Conservation (phyloP, 2,329 filamentous ascomycete species). For the Curvularia hawaiiensis region DNA sequence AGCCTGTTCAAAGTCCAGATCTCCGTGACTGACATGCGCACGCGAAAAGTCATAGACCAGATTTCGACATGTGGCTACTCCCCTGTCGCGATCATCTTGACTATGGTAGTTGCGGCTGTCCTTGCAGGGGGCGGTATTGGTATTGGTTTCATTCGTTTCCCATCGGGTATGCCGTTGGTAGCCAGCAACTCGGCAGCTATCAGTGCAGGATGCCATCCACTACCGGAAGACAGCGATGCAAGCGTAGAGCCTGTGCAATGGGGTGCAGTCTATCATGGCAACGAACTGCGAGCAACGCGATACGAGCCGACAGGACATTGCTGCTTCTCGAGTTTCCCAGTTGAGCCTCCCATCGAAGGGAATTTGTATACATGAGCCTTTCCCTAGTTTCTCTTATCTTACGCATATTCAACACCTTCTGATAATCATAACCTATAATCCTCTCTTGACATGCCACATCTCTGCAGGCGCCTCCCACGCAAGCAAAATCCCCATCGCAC, state of each 20-base stretch:
- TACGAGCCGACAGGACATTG: constrained; percentile 22
- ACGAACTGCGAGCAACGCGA: background rate
- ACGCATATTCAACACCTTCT: too few relatives aligned
- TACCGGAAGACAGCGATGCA: constrained; percentile 18
- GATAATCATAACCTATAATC: background rate
- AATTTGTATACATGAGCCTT: constrained; percentile 13
- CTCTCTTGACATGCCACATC: constrained; percentile 10
- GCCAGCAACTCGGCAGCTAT: constrained; percentile 39
- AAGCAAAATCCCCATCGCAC: constrained; percentile 3
- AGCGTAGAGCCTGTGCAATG: constrained; percentile 32
- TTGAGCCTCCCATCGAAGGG: constrained; percentile 17
- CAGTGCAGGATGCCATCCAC: constrained; percentile 41
- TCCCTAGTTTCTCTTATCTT: too few relatives aligned
- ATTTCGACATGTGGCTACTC: constrained; percentile 17
- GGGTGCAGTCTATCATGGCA: constrained; percentile 26
- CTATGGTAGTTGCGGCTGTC: constrained; percentile 10
- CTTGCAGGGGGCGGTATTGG: constrained; percentile 19
- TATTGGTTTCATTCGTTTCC: constrained; percentile 20
- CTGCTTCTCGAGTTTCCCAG: constrained; percentile 26
- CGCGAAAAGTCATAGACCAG: background rate
- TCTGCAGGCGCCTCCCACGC: constrained; percentile 7
- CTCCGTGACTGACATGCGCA: background rate
- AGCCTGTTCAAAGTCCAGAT: constrained; percentile 42
- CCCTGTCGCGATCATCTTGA: constrained; percentile 17
- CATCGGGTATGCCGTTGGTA: constrained; percentile 35